Percentiles rank a stretch among this genome's conserved stretches.
These are phyloP conservation scores for Thozetella sp. DNA, from an alignment of 495 filamentous ascomycete species.

Conservation along the genomic window DNA sequence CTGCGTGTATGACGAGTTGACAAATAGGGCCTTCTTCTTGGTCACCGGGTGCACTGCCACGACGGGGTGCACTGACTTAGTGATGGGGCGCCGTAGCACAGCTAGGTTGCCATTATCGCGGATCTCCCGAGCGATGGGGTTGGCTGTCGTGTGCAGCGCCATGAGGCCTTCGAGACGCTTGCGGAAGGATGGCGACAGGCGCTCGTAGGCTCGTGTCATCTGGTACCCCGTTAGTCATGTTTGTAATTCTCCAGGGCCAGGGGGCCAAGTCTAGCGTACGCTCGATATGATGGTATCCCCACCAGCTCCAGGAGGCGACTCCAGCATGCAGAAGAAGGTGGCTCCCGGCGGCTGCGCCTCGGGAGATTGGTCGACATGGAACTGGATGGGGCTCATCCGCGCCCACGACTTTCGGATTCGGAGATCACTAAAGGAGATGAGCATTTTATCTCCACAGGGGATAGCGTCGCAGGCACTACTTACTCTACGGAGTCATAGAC, in stretches of 20 bases:
- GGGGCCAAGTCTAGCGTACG: slow-evolving; percentile 49
- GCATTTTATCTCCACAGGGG: neutral
- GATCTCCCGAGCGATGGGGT: slow-evolving; percentile 50
- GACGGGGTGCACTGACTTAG: slow-evolving; percentile 48
- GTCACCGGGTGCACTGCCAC: slow-evolving; percentile 63
- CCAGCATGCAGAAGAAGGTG: slow-evolving; percentile 65
- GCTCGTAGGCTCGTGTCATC: slow-evolving; percentile 44
- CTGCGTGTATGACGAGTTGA: slow-evolving; percentile 29
- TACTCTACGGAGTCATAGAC: slow-evolving; percentile 62
- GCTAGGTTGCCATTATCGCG: slow-evolving; percentile 30
- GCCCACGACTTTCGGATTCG: slow-evolving; percentile 10
- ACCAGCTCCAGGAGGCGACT: slow-evolving; percentile 52
- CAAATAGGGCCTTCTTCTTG: slow-evolving; percentile 34
- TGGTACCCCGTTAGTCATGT: neutral
- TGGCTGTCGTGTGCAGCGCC: slow-evolving; percentile 44
- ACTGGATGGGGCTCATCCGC: slow-evolving; percentile 59
- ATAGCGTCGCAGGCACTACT: slow-evolving; percentile 41
- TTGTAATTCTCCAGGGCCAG: neutral
- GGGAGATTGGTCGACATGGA: slow-evolving; percentile 69
- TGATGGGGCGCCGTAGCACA: slow-evolving; percentile 21
- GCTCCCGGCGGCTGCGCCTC: slow-evolving; percentile 68
- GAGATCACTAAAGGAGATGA: neutral
- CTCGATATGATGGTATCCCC: slow-evolving; percentile 63
- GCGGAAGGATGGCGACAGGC: slow-evolving; percentile 57
- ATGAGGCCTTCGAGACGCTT: slow-evolving; percentile 60